Evolutionary conservation across 805 yeast genomes (phyloP), one percentile per base, ranked within the genome.

Genomic region (Spathaspora sp.): DNA sequence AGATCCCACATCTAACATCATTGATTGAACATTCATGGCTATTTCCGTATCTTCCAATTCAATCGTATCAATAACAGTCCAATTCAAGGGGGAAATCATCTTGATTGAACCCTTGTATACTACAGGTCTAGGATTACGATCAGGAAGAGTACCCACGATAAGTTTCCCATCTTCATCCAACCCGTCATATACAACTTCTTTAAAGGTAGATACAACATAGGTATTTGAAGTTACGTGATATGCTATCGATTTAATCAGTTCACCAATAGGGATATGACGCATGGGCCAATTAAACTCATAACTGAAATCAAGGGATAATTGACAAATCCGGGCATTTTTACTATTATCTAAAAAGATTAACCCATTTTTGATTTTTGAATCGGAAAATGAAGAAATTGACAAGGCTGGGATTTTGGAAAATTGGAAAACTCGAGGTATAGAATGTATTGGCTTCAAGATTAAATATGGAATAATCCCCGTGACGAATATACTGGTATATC

Each of bases 381-480:
- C 73, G 12, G 78, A 73, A 60, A 79, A 82, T 8, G 78, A 72
- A 2, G 87, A 84, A 57, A 88, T 77, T 1, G 92, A 85, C n/a
- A 85, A 79, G 29, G 85, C 76, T 0, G 89, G 82, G 9, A 80
- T 76, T 46, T 80, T 78, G 5, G 89, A 79, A 61, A 90, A 86
- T 55, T 81, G 82, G 65, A 82, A 83, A 12, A 87, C 70, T 51
- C 87, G 73, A 2, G 93, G 89, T 4, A 72, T 66, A 0, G 94
- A 80, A 54, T 80, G 82, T 43, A 80, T 72, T 11, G 84, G 78
- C 56, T 87, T 88, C n/a, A 82, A 63, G 4, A 91, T 78, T 49
- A 85, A 71, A 57, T 81, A 86, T 1, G 97, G 89, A 16, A 80
- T 82, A 18, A 78, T 79, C 44, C 97, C 97, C 1, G 93, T 83